Base-by-base conservation (phyloP, 805 yeast genomes). In the Saccharomycopsis oosterbeekiorum region DNA sequence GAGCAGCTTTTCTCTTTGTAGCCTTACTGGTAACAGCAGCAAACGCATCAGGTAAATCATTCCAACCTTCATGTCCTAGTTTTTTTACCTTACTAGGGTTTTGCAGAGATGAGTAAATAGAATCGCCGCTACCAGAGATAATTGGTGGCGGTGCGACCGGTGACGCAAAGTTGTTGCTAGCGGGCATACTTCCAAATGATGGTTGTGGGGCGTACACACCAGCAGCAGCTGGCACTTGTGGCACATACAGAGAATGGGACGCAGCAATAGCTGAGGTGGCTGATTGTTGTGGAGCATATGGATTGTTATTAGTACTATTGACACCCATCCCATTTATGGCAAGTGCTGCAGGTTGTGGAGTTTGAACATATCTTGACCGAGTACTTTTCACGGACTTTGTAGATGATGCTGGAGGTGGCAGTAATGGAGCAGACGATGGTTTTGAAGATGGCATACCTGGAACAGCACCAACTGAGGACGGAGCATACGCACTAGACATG, bases 41-140 rank as follows among this genome's bases (percentile, higher is more conserved):
- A 73, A 79, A 79, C 10, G 78, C 73, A 11, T 81, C 77, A 57
- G 90, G 89, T 63, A 85, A 73, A 68, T 84, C 89, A 67, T 84
- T 85, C 89, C 90, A 85, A 2, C 89, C 89, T 43, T 84, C 88
- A 43, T 80, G 80, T 53, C 82, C 82, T 59, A 71, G 73, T 61
- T 77, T 79, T 50, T 62, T 65, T 10, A 59, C 57, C n/a, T 62
- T 66, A 67, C 65, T 67, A 29, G 70, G 72, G 55, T 63, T 67
- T 63, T 59, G 66, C 51, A 62, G 36, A 19, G 64, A 57, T 19
- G 61, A 57, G n/a, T 51, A 40, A 37, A 60, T 56, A 8, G 64
- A 55, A 17, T 63, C 60, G 8, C 61, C 57, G 17, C 43, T 36
- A 24, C 24, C 24, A n/a, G 56, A 53, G 21, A 36, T n/a, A 29